These are phyloP conservation scores for Priceomyces haplophilus DNA, from an alignment of 805 yeast genomes.

Conservation along the genomic window DNA sequence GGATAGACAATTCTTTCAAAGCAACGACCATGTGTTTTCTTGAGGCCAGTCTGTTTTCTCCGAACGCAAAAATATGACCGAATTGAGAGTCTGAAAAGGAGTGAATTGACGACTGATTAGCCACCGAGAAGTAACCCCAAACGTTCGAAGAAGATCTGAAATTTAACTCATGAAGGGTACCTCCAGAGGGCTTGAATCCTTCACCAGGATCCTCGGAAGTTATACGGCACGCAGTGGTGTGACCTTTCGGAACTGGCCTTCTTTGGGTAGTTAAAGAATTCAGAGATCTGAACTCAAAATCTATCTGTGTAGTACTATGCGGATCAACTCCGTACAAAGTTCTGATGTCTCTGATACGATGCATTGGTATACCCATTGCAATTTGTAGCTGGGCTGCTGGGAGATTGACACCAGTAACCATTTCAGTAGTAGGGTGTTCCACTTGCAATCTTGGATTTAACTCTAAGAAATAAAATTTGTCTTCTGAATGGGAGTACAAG, in stretches of 20 bases:
- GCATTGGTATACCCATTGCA: slow-evolving; percentile 99
- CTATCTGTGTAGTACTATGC: slow-evolving; percentile 83
- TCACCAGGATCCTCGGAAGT: slow-evolving; percentile 99
- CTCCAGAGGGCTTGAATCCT: slow-evolving; percentile 98
- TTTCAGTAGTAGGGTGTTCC: slow-evolving; percentile 99
- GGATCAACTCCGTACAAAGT: slow-evolving; percentile 94
- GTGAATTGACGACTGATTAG: slow-evolving; percentile 94
- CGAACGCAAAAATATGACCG: slow-evolving; percentile 98
- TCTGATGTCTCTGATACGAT: slow-evolving; percentile 90
- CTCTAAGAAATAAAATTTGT: slow-evolving; percentile 93
- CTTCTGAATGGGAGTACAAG: slow-evolving; percentile 88
- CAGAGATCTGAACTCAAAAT: slow-evolving; percentile 79
- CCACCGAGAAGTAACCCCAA: slow-evolving; percentile 99
- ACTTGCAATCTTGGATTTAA: slow-evolving; percentile 98
- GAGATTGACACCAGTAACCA: slow-evolving; percentile 97
- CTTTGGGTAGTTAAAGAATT: slow-evolving; percentile 76
- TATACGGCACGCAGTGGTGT: slow-evolving; percentile 98
- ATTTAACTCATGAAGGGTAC: slow-evolving; percentile 92
- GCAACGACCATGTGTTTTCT: slow-evolving; percentile 99
- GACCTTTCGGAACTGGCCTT: slow-evolving; percentile 95
- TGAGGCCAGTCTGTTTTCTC: slow-evolving; percentile 96
- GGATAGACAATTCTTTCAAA: slow-evolving; percentile 87
- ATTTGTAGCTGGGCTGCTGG: slow-evolving; percentile 98
- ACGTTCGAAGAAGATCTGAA: slow-evolving; percentile 97
- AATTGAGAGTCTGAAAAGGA: slow-evolving; percentile 98